Evolutionary conservation across 2,329 filamentous ascomycete genomes (phyloP).

Genomic region (Thelonectria discophora): DNA sequence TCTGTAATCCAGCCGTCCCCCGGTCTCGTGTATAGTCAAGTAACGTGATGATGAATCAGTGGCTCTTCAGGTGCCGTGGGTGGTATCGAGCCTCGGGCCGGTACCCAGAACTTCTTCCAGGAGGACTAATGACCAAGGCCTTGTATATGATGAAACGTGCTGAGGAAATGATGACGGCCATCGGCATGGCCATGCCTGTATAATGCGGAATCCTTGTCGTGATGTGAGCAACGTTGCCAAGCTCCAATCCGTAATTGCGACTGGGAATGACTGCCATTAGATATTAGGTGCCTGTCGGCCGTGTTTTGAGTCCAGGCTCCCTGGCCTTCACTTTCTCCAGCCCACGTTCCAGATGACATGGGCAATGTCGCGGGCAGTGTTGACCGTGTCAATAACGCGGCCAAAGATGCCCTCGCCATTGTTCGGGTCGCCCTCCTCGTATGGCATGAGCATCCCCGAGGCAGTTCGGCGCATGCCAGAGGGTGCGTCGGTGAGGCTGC

Average conservation of each 20-base stretch:
- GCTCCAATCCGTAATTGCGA: not conserved
- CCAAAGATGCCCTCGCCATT: constrained; percentile 74
- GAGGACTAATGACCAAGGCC: constrained; percentile 1
- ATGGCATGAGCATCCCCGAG: constrained; percentile 93
- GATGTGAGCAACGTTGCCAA: not conserved
- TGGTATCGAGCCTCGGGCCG: not conserved
- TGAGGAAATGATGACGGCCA: constrained; percentile 10
- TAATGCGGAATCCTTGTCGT: constrained; percentile 1
- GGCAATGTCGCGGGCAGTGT: constrained; percentile 75
- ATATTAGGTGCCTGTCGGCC: constrained; percentile 14
- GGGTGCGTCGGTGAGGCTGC: constrained; percentile 60
- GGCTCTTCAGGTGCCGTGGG: constrained; percentile 30
- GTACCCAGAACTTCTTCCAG: constrained; percentile 11
- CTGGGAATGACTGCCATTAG: constrained; percentile 14
- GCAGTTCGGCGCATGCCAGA: constrained; percentile 78
- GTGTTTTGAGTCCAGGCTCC: constrained; percentile 1
- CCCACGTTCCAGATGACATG: constrained; percentile 78
- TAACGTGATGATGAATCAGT: constrained; percentile 24
- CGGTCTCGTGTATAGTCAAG: constrained; percentile 26
- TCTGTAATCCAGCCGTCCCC: constrained; percentile 32
- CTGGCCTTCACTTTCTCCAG: constrained; percentile 61
- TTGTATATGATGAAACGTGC: constrained; percentile 19
- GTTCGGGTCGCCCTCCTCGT: constrained; percentile 74
- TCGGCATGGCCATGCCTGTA: constrained; percentile 9
- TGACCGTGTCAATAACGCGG: constrained; percentile 82